Evolutionary conservation across 139 green algal genomes (phyloP).

Genomic region (Dunaliella primolecta): DNA sequence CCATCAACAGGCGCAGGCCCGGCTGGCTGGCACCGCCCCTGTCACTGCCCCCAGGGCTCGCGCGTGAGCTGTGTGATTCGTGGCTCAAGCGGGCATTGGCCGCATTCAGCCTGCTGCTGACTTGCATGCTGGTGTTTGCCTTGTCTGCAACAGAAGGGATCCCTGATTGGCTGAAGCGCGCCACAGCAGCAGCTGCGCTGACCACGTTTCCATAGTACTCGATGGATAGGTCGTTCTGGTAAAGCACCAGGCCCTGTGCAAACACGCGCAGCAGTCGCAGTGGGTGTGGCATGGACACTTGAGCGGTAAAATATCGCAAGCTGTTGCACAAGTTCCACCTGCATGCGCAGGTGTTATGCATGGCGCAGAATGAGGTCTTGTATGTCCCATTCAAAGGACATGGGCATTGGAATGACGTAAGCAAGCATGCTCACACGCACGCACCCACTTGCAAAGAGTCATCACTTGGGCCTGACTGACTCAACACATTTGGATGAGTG

Average conservation of each 20-base stretch:
- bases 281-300: background rate
- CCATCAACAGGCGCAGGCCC: background rate
- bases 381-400: too few relatives aligned
- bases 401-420: too few relatives aligned
- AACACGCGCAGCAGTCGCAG: background rate
- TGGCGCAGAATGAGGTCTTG: too few relatives aligned
- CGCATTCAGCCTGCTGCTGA: background rate
- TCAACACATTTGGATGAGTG: too few relatives aligned
- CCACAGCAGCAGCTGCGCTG: background rate
- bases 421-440: background rate
- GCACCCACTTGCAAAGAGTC: too few relatives aligned
- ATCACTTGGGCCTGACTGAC: too few relatives aligned
- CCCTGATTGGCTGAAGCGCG: background rate
- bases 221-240: slow-evolving; percentile 11
- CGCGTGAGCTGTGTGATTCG: too few relatives aligned
- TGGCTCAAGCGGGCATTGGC: too few relatives aligned
- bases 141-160: background rate
- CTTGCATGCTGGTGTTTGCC: background rate
- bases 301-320: too few relatives aligned
- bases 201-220: slow-evolving; percentile 8
- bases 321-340: too few relatives aligned
- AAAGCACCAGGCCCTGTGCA: background rate
- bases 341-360: too few relatives aligned
- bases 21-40: background rate
- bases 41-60: background rate